Conservation (phyloP, 116 monocot genomes). For the Iris pallida region DNA sequence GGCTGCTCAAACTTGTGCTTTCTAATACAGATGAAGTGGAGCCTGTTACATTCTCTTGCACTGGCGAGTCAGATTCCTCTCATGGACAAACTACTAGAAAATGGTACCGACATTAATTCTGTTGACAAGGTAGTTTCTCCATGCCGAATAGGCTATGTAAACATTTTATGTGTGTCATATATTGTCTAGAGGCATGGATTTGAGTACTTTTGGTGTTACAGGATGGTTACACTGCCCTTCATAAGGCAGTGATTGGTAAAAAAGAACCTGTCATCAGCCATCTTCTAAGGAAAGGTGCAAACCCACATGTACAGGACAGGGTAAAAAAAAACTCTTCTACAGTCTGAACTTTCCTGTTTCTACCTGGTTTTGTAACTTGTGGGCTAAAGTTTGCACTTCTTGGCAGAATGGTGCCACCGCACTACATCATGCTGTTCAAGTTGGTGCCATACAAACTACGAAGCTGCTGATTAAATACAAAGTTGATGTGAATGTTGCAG, state of each 20-base stretch:
- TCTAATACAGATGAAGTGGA: constrained; percentile 71
- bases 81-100: constrained; percentile 72
- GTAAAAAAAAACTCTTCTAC: constrained; percentile 25
- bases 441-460: constrained; percentile 88
- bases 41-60: constrained; percentile 56
- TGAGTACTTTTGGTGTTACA: constrained; percentile 49
- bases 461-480: constrained; percentile 88
- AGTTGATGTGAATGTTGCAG: constrained; percentile 88
- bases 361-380: not conserved
- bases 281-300: constrained; percentile 89
- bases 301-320: constrained; percentile 70
- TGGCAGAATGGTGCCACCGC: constrained; percentile 84
- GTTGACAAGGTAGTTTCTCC: constrained; percentile 50
- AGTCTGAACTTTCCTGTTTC: not conserved
- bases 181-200: constrained; percentile 6
- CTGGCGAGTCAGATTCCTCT: constrained; percentile 69
- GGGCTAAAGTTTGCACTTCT: not conserved
- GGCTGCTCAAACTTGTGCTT: not conserved
- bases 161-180: not conserved
- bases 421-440: constrained; percentile 93
- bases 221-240: constrained; percentile 90
- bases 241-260: constrained; percentile 85
- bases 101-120: constrained; percentile 60
- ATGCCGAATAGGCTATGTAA: not conserved
- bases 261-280: constrained; percentile 95